Conservation (phyloP, 164 flowering plant genomes). For the Magnolia sinica region DNA sequence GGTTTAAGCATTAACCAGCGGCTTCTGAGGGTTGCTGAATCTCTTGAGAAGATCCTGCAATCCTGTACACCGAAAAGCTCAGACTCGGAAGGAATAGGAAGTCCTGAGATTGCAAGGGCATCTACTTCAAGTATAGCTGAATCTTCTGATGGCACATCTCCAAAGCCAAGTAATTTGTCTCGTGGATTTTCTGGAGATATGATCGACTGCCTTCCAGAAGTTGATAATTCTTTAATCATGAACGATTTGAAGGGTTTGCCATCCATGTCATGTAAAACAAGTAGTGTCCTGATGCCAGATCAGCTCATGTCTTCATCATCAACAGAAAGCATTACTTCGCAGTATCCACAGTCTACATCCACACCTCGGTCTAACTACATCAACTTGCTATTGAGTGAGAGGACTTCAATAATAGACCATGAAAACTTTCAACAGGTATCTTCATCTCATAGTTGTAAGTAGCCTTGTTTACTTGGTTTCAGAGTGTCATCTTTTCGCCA, state of each 20-base stretch:
- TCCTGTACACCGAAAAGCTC: conserved; percentile 67
- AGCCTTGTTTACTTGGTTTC: neutral
- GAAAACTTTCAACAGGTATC: conserved; percentile 81
- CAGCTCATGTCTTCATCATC: conserved; percentile 40
- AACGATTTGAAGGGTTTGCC: conserved; percentile 42
- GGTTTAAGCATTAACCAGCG: conserved; percentile 85
- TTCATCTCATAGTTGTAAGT: neutral
- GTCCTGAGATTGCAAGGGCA: conserved; percentile 44
- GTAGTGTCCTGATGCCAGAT: conserved; percentile 22
- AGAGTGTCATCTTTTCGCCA: neutral
- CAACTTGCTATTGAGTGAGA: conserved; percentile 58
- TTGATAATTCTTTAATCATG: conserved; percentile 37
- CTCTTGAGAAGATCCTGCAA: conserved; percentile 78
- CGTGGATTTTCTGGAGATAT: conserved; percentile 40
- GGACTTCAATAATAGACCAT: conserved; percentile 53
- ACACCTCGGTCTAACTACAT: conserved; percentile 71
- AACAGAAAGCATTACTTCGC: conserved; percentile 74
- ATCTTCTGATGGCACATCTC: conserved; percentile 37
- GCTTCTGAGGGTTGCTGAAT: conserved; percentile 81
- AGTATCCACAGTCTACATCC: conserved; percentile 75
- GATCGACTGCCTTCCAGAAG: conserved; percentile 49
- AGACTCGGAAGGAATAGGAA: conserved; percentile 36
- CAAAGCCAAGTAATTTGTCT: conserved; percentile 28
- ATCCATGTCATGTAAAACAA: conserved; percentile 39
- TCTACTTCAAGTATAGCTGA: conserved; percentile 38